Base-by-base conservation (phyloP, 192 early-diverging fungal genomes). In the Spizellomyces punctatus region DNA sequence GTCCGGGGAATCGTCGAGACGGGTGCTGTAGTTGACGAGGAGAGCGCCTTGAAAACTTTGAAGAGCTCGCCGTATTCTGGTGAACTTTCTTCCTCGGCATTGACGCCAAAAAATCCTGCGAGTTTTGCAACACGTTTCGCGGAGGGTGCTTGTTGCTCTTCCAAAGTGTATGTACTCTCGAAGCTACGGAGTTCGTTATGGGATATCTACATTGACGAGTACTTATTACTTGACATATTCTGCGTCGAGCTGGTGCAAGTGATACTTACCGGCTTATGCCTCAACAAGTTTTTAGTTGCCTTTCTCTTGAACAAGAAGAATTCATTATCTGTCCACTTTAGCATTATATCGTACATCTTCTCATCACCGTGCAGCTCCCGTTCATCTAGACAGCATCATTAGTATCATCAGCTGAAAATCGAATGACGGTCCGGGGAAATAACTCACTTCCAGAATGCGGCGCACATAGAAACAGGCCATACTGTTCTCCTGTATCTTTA, bases 271-370 rank as follows among this genome's bases (percentile, higher is more conserved):
- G 16, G 62, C 44, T 71, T 71, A 45, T 70, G 69, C 7, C 76
- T 69, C 3, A 72, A 52, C 45, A 54, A 22, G 50, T 76, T 76
- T 45, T 72, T 66, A 2, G 47, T 65, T 12, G 69, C 21, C 49
- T 55, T n/a, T n/a, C 65, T 43, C 62, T 83, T 82, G 66, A 83
- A 82, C 46, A 82, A 46, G 48, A 83, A 83, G 41, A 76, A 75
- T 67, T 83, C 79, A 46, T 58, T 63, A 6, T 69, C 45, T 61
- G 43, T 19, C 76, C 81, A 78, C 8, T 17, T 56, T 49, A 77
- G 52, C 76, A 79, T 76, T 9, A 79, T 56, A n/a, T 82, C 66
- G 56, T 79, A 82, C 16, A 83, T 45, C n/a, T 69, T 22, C 49
- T 79, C 71, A 36, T 66, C 72, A 8, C 42, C 21, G 5, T 56